These are phyloP conservation scores for Debaryomyces sp. DNA, from an alignment of 1,139 yeast species.

Conservation along the genomic window DNA sequence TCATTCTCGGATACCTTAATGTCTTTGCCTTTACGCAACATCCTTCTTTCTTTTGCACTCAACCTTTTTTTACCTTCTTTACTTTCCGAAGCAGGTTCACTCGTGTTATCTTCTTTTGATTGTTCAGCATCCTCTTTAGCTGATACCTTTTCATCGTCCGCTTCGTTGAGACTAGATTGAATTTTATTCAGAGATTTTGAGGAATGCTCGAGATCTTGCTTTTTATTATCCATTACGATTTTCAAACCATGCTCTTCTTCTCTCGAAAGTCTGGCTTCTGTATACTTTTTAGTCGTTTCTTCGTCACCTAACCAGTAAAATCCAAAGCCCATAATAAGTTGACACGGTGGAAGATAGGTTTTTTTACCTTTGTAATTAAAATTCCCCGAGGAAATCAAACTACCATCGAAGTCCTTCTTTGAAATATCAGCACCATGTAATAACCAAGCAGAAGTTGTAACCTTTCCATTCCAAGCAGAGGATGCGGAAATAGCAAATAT, in stretches of 20 bases:
- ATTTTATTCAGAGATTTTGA: constrained; percentile 8
- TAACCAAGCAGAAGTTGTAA: constrained; percentile 84
- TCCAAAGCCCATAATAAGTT: constrained; percentile 87
- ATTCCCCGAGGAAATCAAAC: constrained; percentile 64
- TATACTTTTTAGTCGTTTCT: constrained; percentile 47
- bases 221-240: constrained; percentile 40
- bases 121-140: constrained; percentile 12
- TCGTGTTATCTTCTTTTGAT: constrained; percentile 4
- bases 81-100: not conserved
- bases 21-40: constrained; percentile 10
- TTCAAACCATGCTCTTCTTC: constrained; percentile 53
- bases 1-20: not conserved
- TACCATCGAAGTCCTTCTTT: constrained; percentile 67
- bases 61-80: constrained; percentile 10
- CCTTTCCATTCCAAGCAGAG: constrained; percentile 86
- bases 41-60: constrained; percentile 12
- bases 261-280: constrained; percentile 34
- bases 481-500: constrained; percentile 79
- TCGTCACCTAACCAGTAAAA: constrained; percentile 74
- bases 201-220: constrained; percentile 30
- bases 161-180: constrained; percentile 12
- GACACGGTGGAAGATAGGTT: constrained; percentile 76
- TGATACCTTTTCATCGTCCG: constrained; percentile 15
- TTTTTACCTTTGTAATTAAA: constrained; percentile 61
- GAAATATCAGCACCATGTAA: constrained; percentile 66